Conservation (phyloP, 2,329 filamentous ascomycete species). For the Magnaporthiopsis incrustans region DNA sequence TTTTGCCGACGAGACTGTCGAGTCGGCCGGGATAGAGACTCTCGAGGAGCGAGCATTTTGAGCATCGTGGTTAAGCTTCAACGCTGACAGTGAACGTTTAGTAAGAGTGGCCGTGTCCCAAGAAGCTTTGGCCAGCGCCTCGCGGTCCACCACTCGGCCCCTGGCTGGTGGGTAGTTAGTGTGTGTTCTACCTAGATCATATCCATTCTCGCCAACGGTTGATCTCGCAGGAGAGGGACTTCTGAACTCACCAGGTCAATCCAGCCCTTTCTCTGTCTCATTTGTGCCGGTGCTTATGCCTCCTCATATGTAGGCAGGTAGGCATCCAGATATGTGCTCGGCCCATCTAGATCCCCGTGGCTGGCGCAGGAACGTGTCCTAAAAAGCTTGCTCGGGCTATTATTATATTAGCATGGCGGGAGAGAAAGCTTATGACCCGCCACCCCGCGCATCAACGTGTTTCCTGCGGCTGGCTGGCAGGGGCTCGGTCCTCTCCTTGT, state of each 20-base stretch:
- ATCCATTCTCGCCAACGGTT: neutral
- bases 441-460: neutral
- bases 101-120: no score
- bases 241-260: neutral
- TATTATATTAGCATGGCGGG: neutral
- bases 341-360: neutral
- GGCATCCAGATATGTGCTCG: neutral
- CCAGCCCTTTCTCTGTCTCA: neutral
- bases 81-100: no score
- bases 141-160: no score
- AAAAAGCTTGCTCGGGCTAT: neutral
- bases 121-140: no score
- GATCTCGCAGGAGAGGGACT: neutral
- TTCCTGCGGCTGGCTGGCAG: neutral
- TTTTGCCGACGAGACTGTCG: neutral
- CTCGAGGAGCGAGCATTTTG: neutral
- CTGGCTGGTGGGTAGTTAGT: neutral
- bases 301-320: no score
- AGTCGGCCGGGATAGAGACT: slow-evolving; percentile 4
- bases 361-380: neutral
- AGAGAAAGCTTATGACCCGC: neutral
- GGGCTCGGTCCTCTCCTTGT: neutral
- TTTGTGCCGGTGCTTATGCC: neutral
- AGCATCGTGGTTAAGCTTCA: no score
- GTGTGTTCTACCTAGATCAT: neutral